Conservation (phyloP, 2,329 filamentous ascomycete genomes). For the Juglanconis juglandina region DNA sequence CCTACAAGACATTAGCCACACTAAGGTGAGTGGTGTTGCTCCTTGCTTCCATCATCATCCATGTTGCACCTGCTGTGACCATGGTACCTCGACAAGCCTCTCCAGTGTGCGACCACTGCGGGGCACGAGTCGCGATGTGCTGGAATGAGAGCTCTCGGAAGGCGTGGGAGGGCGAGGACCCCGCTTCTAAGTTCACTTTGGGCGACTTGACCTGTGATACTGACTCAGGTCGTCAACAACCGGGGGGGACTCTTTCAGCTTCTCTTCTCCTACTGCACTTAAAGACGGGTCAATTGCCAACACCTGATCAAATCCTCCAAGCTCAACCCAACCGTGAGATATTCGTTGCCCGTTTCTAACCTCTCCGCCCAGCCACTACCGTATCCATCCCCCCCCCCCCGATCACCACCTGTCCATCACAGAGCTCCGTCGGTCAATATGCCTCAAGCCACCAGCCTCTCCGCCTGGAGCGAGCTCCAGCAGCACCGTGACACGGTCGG, state of each 20-base stretch:
- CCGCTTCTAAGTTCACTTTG: conserved; percentile 14
- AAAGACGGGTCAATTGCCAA: neutral
- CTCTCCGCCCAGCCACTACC: neutral
- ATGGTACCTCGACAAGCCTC: no score
- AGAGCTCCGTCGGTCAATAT: conserved; percentile 41
- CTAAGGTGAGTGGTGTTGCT: neutral
- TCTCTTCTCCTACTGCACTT: no score
- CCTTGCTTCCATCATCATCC: no score
- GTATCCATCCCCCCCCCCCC: neutral
- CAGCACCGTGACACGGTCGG: conserved; percentile 82
- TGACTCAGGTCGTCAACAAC: no score
- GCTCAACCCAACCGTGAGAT: neutral
- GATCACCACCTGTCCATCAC: neutral
- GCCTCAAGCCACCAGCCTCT: conserved; percentile 80
- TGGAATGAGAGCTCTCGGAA: conserved; percentile 9
- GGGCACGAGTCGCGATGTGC: conserved; percentile 4
- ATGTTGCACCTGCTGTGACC: neutral
- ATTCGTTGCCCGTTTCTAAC: neutral
- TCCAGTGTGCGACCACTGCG: conserved; percentile 10
- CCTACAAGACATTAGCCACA: neutral
- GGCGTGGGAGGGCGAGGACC: conserved; percentile 15
- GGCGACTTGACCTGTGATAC: neutral
- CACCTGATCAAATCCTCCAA: neutral
- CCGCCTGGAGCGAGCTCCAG: conserved; percentile 87
- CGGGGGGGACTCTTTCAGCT: no score